These are phyloP conservation scores for Crithidia brevicula DNA, from an alignment of 208 protist species.

Conservation along the genomic window DNA sequence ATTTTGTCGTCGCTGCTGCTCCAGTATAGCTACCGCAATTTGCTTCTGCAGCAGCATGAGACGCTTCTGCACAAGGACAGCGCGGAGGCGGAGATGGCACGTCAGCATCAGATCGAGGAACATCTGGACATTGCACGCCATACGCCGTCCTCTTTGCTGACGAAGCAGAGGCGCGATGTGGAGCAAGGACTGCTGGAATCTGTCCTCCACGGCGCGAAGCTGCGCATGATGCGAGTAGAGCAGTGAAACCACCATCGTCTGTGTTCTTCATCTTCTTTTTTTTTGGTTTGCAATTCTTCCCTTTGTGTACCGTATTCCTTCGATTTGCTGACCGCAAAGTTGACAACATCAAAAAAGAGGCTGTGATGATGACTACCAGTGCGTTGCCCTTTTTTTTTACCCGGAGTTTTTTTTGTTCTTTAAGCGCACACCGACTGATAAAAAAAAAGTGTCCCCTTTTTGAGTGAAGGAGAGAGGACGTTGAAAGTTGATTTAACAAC, in stretches of 20 bases:
- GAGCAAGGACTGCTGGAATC: constrained; percentile 64
- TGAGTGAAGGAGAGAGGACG: too few relatives aligned
- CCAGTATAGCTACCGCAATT: constrained; percentile 62
- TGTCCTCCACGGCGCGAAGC: constrained; percentile 43
- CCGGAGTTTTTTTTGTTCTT: background rate
- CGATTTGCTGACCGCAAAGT: background rate
- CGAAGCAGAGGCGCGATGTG: constrained; percentile 61
- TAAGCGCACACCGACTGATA: too few relatives aligned
- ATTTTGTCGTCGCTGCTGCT: constrained; percentile 59
- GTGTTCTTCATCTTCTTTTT: constrained; percentile 10
- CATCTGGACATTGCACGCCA: constrained; percentile 22
- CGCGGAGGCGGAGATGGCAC: constrained; percentile 27
- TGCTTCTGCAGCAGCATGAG: constrained; percentile 70
- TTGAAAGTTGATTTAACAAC: too few relatives aligned
- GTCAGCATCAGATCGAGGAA: constrained; percentile 26
- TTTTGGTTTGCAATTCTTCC: too few relatives aligned
- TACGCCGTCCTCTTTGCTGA: constrained; percentile 46
- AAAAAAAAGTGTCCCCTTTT: too few relatives aligned
- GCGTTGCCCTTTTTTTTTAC: background rate
- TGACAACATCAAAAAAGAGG: too few relatives aligned
- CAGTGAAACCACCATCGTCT: too few relatives aligned
- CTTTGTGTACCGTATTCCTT: background rate
- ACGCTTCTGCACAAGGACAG: constrained; percentile 42
- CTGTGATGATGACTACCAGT: too few relatives aligned
- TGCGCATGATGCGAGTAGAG: constrained; percentile 34